Conservation (phyloP, 2,329 filamentous ascomycete genomes). For the Hymenoscyphus repandus region DNA sequence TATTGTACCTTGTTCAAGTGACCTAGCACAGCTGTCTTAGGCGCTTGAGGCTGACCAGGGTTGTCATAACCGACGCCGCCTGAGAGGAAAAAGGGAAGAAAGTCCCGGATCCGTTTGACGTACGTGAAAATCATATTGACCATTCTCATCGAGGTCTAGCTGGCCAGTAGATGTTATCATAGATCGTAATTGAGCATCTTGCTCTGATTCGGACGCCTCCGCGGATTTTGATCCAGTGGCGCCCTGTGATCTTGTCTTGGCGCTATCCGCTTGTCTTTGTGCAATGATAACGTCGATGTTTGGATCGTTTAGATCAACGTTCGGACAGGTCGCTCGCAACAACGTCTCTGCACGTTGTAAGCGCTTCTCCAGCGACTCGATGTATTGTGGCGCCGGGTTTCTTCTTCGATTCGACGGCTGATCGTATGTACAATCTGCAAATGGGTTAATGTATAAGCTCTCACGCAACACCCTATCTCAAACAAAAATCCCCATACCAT, state of each 20-base stretch:
- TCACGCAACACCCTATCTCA: neutral
- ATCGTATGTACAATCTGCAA: slow-evolving; percentile 67
- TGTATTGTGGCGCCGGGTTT: slow-evolving; percentile 68
- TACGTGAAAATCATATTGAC: slow-evolving; percentile 84
- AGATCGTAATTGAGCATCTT: slow-evolving; percentile 75
- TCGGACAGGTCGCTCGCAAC: slow-evolving; percentile 56
- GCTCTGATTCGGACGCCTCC: slow-evolving; percentile 32
- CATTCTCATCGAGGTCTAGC: slow-evolving; percentile 84
- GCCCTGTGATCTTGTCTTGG: slow-evolving; percentile 31
- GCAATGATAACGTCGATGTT: slow-evolving; percentile 72
- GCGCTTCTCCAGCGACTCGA: slow-evolving; percentile 64
- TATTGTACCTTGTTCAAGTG: neutral
- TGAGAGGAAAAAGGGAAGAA: neutral
- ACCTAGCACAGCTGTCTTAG: neutral
- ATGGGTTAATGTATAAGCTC: slow-evolving; percentile 3
- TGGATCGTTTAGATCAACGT: slow-evolving; percentile 72
- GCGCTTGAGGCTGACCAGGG: neutral
- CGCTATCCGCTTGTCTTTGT: slow-evolving; percentile 45
- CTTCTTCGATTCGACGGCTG: slow-evolving; percentile 70
- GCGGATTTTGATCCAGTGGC: slow-evolving; percentile 5
- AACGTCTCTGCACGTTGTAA: slow-evolving; percentile 66
- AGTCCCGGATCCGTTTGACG: neutral
- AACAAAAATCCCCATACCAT: slow-evolving; percentile 57
- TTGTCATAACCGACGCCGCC: neutral
- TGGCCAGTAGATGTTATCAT: slow-evolving; percentile 94